These are phyloP conservation scores for Parasitella parasitica DNA, from an alignment of 371 early-diverging fungal genomes.

Conservation along the genomic window DNA sequence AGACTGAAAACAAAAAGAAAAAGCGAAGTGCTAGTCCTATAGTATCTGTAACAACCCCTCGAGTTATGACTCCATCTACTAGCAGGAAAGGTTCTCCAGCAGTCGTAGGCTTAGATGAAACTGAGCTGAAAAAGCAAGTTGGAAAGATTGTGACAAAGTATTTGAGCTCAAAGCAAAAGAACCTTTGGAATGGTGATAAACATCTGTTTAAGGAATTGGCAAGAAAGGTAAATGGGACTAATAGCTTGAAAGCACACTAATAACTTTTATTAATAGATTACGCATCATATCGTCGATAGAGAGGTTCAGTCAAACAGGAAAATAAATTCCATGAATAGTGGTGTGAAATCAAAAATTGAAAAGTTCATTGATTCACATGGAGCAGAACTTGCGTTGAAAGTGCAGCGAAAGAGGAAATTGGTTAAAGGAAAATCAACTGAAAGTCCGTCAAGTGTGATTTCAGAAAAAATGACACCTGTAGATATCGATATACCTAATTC, in stretches of 20 bases:
- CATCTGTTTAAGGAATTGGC: slow-evolving; percentile 52
- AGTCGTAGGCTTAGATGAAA: slow-evolving; percentile 17
- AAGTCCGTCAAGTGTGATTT: slow-evolving; percentile 14
- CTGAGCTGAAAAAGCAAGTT: slow-evolving; percentile 44
- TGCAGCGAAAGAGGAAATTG: neutral
- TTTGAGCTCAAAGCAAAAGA: slow-evolving; percentile 34
- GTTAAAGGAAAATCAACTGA: neutral
- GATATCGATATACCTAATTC: neutral
- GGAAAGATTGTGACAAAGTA: slow-evolving; percentile 46
- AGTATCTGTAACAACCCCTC: slow-evolving; percentile 2
- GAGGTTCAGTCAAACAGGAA: slow-evolving; percentile 41
- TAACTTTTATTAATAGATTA: slow-evolving; percentile 26
- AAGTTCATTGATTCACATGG: slow-evolving; percentile 49
- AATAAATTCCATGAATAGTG: slow-evolving; percentile 29
- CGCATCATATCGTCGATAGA: slow-evolving; percentile 50
- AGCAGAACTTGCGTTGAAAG: slow-evolving; percentile 21
- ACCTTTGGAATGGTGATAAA: slow-evolving; percentile 46
- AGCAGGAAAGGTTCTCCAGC: slow-evolving; percentile 2
- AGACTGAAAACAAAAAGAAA: slow-evolving; percentile 21
- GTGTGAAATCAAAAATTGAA: slow-evolving; percentile 41
- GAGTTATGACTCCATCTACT: slow-evolving; percentile 9
- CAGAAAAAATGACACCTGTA: slow-evolving; percentile 2
- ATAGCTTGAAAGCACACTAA: neutral
- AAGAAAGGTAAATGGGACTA: slow-evolving; percentile 34
- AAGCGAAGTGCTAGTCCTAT: slow-evolving; percentile 20